Conservation (phyloP, 306 rosid species). For the Quercus mongolica region DNA sequence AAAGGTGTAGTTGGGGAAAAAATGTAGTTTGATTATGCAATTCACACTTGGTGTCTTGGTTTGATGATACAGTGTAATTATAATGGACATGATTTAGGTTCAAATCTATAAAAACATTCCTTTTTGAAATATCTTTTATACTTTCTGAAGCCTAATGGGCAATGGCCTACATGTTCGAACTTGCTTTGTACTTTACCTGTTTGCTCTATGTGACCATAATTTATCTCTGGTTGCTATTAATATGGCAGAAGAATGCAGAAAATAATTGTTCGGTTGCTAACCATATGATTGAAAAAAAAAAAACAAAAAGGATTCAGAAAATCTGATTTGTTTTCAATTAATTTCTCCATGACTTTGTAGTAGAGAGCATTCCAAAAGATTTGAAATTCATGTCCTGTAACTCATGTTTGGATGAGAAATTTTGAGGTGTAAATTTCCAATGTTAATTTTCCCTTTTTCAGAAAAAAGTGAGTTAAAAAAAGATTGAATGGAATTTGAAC, state of each 20-base stretch:
- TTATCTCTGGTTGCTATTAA: neutral
- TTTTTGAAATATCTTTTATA: neutral
- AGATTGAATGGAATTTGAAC: too few species aligned
- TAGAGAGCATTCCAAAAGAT: neutral
- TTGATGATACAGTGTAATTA: too few species aligned
- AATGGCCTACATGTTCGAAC: neutral
- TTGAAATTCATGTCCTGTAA: too few species aligned
- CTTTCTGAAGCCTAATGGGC: neutral
- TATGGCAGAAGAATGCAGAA: neutral
- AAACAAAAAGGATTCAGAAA: neutral
- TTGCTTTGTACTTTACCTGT: neutral
- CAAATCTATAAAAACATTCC: neutral
- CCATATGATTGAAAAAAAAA: neutral
- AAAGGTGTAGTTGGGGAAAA: too few species aligned
- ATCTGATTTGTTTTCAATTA: neutral
- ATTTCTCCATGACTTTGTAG: neutral
- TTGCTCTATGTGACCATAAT: neutral
- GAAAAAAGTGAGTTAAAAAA: too few species aligned
- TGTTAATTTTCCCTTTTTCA: too few species aligned
- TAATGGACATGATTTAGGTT: too few species aligned
- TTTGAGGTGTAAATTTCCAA: too few species aligned
- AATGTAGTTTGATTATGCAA: too few species aligned
- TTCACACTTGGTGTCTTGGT: too few species aligned
- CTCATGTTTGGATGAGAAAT: too few species aligned
- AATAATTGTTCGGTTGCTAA: neutral